phyloP scores from a whole-genome alignment of 1,284 basidiomycete species.

The Pseudozyma hubeiensis region DNA sequence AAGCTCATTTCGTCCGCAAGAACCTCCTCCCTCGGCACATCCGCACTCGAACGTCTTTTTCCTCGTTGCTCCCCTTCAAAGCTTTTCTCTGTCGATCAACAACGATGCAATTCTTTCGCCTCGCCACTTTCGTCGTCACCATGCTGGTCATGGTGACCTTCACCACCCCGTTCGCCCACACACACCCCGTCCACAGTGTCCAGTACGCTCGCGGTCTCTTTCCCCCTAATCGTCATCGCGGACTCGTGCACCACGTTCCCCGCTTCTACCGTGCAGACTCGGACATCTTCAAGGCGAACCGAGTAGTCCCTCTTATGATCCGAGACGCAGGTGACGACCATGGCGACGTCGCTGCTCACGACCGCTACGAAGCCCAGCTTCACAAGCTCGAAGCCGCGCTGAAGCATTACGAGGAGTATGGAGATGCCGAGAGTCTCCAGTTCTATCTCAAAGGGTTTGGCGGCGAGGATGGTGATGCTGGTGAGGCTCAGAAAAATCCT shows the following conservation, averaged over 20 bases:
- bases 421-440: slow-evolving; percentile 27
- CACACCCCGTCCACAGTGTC: slow-evolving; percentile 3
- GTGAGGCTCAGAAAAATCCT: not conserved
- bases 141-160: slow-evolving; percentile 12
- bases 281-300: not conserved
- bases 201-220: not conserved
- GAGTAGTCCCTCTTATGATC: not conserved
- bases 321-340: slow-evolving; percentile 5
- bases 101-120: not conserved
- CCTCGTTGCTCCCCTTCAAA: not conserved
- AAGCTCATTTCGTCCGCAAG: not conserved
- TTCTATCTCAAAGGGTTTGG: slow-evolving; percentile 26
- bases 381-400: slow-evolving; percentile 30
- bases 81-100: not conserved
- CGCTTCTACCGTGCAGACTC: not conserved
- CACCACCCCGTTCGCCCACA: not conserved
- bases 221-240: not conserved
- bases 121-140: slow-evolving; percentile 5
- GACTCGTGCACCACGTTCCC: not conserved
- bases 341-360: slow-evolving; percentile 17
- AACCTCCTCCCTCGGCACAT: not conserved
- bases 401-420: slow-evolving; percentile 35
- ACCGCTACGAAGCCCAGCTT: slow-evolving; percentile 20
- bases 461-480: not conserved
- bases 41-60: not conserved